Base-by-base conservation (phyloP, 805 yeast species). In the Kuraishia borneana region DNA sequence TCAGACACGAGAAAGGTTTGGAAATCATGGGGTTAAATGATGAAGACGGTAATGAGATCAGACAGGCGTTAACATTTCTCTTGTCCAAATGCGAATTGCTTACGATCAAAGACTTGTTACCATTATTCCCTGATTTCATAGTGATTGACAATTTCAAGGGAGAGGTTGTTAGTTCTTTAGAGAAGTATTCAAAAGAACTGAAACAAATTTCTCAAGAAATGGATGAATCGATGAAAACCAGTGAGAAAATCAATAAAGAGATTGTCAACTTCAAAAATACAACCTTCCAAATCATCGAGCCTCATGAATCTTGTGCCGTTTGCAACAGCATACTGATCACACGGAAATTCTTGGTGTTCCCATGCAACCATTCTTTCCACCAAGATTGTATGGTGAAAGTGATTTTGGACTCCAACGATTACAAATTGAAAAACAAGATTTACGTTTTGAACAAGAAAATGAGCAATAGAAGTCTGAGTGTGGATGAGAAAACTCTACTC, bases 321-420 rank as follows among this genome's bases (percentile, higher is more conserved):
- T 89, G 97, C 54, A 58, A 63, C n/a, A 68, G 68, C 43, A 68
- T 92, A 6, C 60, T 89, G 30, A 68, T 84, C 3, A 70, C 77
- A 3, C 70, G 85, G 37, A 81, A 75, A 48, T 87, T 87, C 44
- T 68, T 78, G 35, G 73, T 77, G 4, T 92, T 84, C 49, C 96
- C 96, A 1, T 92, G 98, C 51, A 80, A 72, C 37, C 98, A 92
- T 52, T 73, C 83, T 4, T 82, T 83, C 57, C 97, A 92, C 50
- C 77, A 76, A 34, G 95, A 87, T 50, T 92, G 98, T 58, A 54
- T 85, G n/a, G 70, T 81, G 5, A 68, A 71, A 37, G 60, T 60
- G 26, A 71, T 81, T 22, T 49, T 79, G 34, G 61, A 63, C 23
- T 75, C 80, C 21, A 76, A 75, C 30, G 85, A 84, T 43, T 78